These are phyloP conservation scores for Serendipita sp. DNA, from an alignment of 1,284 basidiomycete species.

Conservation along the genomic window DNA sequence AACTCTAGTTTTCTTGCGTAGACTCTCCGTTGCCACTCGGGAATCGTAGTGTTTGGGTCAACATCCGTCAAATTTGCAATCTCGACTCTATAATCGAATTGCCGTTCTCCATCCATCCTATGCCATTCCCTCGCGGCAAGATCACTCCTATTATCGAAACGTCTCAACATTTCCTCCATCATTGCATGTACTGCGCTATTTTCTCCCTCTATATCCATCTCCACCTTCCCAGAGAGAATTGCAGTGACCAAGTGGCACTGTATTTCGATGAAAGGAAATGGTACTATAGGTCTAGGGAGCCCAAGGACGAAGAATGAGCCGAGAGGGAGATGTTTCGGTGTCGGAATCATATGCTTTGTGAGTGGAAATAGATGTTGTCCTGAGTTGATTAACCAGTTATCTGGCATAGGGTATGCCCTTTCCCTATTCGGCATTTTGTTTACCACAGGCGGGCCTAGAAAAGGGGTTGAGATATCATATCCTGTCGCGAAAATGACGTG, in stretches of 20 bases:
- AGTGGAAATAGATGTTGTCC: background rate
- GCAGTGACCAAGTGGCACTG: slow-evolving; percentile 45
- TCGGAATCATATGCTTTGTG: slow-evolving; percentile 33
- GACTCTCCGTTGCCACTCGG: slow-evolving; percentile 42
- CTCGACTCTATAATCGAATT: slow-evolving; percentile 53
- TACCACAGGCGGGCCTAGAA: slow-evolving; percentile 20
- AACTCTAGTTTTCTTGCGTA: slow-evolving; percentile 37
- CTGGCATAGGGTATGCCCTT: background rate
- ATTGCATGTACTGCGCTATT: slow-evolving; percentile 27
- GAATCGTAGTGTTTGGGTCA: slow-evolving; percentile 25
- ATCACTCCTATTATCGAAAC: slow-evolving; percentile 20
- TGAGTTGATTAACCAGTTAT: slow-evolving; percentile 12
- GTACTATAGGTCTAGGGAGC: slow-evolving; percentile 38
- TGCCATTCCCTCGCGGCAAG: slow-evolving; percentile 42
- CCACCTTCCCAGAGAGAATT: slow-evolving; percentile 35
- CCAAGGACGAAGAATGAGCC: slow-evolving; percentile 49
- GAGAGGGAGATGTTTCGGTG: slow-evolving; percentile 29
- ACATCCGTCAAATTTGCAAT: slow-evolving; percentile 34
- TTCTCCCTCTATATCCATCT: slow-evolving; percentile 27
- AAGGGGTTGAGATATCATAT: slow-evolving; percentile 48
- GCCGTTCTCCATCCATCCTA: slow-evolving; percentile 33
- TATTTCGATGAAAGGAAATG: slow-evolving; percentile 52
- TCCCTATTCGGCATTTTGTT: background rate
- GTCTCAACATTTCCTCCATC: slow-evolving; percentile 31
- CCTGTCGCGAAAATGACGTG: slow-evolving; percentile 60